Evolutionary conservation across 148 eudicot species (phyloP).

Genomic region (Pouteria glomerata): DNA sequence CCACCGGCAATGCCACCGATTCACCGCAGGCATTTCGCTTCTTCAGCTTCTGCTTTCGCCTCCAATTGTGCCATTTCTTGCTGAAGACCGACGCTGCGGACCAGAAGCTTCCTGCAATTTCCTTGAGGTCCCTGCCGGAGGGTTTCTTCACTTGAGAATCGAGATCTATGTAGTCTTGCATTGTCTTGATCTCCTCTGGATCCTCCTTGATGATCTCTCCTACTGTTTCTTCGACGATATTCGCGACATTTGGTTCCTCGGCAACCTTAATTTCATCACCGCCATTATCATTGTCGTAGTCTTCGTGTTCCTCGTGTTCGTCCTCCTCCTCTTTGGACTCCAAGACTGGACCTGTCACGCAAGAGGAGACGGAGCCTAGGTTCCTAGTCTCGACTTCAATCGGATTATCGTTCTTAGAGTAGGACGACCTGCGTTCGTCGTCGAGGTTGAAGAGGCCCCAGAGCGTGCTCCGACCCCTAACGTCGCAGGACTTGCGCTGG

Average conservation of each 20-base stretch:
- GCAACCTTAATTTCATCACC: slow-evolving; percentile 21
- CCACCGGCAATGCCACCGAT: slow-evolving; percentile 34
- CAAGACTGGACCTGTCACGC: slow-evolving; percentile 8
- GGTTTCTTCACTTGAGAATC: slow-evolving; percentile 60
- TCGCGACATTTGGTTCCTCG: slow-evolving; percentile 17
- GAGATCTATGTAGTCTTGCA: slow-evolving; percentile 79
- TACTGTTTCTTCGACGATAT: slow-evolving; percentile 12
- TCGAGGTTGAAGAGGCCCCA: slow-evolving; percentile 33
- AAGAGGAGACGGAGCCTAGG: slow-evolving; percentile 10
- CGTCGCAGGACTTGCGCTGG: slow-evolving; percentile 55
- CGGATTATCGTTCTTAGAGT: not conserved
- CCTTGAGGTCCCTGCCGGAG: slow-evolving; percentile 41
- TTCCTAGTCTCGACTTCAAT: slow-evolving; percentile 13
- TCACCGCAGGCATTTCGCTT: slow-evolving; percentile 38
- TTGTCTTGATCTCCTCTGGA: slow-evolving; percentile 39
- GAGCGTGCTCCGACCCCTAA: slow-evolving; percentile 41
- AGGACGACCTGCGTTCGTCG: slow-evolving; percentile 18
- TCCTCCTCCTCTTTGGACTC: slow-evolving; percentile 29
- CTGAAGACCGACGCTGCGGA: slow-evolving; percentile 85
- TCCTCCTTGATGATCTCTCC: slow-evolving; percentile 32
- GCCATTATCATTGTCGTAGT: slow-evolving; percentile 16
- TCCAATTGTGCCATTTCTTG: slow-evolving; percentile 70
- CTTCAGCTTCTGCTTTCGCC: slow-evolving; percentile 51
- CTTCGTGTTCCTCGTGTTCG: not conserved
- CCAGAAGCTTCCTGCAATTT: slow-evolving; percentile 64